A percentile compares a stretch with the other conserved stretches of the same genome.
Evolutionary conservation across 2,329 filamentous ascomycete genomes (phyloP).

Genomic region (Diaporthe australafricana): DNA sequence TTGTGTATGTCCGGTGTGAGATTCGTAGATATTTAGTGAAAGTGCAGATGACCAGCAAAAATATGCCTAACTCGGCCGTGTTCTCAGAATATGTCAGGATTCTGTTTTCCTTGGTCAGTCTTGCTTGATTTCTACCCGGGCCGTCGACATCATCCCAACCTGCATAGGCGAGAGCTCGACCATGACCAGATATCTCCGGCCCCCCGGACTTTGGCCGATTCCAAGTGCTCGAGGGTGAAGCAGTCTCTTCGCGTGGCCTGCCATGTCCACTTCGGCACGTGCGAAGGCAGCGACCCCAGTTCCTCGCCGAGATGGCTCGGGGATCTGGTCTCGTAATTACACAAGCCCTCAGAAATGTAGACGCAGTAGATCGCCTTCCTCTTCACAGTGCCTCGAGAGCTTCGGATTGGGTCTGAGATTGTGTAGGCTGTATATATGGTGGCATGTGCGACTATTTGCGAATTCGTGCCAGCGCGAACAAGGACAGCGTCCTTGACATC

Average conservation of each 20-base stretch:
- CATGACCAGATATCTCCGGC: not conserved
- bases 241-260: not conserved
- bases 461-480: not conserved
- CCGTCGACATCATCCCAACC: not conserved
- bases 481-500: not conserved
- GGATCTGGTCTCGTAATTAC: not conserved
- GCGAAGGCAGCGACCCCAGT: not conserved
- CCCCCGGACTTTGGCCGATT: not conserved
- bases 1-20: too few relatives aligned
- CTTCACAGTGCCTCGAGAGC: too few relatives aligned
- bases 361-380: too few relatives aligned
- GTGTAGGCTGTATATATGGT: not conserved
- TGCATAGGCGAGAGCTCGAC: not conserved
- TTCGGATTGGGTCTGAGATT: not conserved
- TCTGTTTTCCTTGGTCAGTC: not conserved
- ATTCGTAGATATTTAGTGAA: not conserved
- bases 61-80: constrained; percentile 26
- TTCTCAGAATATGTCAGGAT: not conserved
- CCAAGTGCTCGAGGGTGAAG: not conserved
- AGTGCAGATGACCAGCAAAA: constrained; percentile 16
- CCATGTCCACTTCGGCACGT: not conserved
- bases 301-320: constrained; percentile 16
- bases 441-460: not conserved
- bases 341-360: too few relatives aligned
- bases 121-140: not conserved